These are phyloP conservation scores for Globisporangium rhizosaccharum DNA, from an alignment of 352 stramenopile species.

Conservation along the genomic window DNA sequence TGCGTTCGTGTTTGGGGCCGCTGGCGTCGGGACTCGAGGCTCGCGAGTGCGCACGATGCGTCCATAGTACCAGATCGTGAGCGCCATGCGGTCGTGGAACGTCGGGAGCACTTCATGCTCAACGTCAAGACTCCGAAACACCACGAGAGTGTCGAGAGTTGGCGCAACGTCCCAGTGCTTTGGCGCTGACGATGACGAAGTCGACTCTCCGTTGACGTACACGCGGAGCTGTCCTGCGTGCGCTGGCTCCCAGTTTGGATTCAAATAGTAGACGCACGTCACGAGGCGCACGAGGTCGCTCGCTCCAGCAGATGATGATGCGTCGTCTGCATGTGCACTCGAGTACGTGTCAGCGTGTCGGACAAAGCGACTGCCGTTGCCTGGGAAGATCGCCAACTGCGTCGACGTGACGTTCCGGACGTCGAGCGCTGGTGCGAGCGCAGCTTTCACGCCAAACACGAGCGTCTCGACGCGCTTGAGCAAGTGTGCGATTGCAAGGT, in stretches of 20 bases:
- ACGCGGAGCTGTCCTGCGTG: slow-evolving; percentile 67
- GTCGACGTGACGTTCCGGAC: slow-evolving; percentile 66
- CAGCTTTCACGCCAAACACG: slow-evolving; percentile 49
- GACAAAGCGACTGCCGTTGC: slow-evolving; percentile 60
- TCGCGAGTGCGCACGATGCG: neutral
- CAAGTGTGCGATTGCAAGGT: slow-evolving; percentile 35
- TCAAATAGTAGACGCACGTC: slow-evolving; percentile 87
- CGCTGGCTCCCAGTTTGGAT: slow-evolving; percentile 53
- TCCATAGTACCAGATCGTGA: slow-evolving; percentile 95
- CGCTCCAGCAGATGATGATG: neutral
- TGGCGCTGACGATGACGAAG: neutral
- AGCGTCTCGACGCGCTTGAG: slow-evolving; percentile 44
- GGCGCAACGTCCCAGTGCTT: slow-evolving; percentile 72
- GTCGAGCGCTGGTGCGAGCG: slow-evolving; percentile 33
- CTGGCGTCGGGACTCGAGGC: neutral
- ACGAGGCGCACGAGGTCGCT: slow-evolving; percentile 44
- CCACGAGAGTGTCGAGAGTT: slow-evolving; percentile 79
- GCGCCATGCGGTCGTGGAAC: slow-evolving; percentile 76
- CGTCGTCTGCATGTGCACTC: slow-evolving; percentile 26
- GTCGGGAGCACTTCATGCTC: slow-evolving; percentile 89
- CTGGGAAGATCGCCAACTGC: slow-evolving; percentile 72
- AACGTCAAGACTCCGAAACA: slow-evolving; percentile 90
- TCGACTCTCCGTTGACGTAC: slow-evolving; percentile 27
- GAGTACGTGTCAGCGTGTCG: slow-evolving; percentile 67
- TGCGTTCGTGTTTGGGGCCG: neutral